These are phyloP conservation scores for Phaeolepiota aurea DNA, from an alignment of 768 basidiomycete genomes.

Conservation along the genomic window DNA sequence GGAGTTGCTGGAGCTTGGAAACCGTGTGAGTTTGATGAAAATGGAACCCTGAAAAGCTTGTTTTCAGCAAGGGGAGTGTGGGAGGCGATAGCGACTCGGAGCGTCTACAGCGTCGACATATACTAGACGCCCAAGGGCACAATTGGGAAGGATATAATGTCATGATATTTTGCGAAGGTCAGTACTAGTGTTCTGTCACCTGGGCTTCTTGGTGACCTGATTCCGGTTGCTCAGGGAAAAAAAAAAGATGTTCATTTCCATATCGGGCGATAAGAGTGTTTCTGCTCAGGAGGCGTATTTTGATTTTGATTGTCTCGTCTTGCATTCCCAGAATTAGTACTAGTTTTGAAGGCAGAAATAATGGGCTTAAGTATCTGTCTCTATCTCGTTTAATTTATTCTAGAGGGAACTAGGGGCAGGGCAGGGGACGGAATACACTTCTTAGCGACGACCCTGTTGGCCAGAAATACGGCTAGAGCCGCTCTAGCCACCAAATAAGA, in stretches of 20 bases:
- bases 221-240: conserved; percentile 1
- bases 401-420: conserved; percentile 2
- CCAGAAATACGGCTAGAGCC: conserved; percentile 21
- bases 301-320: neutral
- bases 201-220: no score
- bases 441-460: conserved; percentile 21
- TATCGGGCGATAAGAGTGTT: neutral
- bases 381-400: neutral
- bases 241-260: conserved; percentile 1
- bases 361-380: neutral
- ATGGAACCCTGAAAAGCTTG: no score
- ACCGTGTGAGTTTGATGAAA: no score
- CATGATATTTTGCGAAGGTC: no score
- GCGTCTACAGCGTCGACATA: no score
- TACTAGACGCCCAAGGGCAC: no score
- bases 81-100: no score
- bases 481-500: conserved; percentile 26
- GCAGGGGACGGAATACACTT: conserved; percentile 1
- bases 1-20: no score
- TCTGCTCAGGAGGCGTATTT: neutral
- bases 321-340: neutral
- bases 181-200: no score
- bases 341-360: neutral
- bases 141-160: no score
- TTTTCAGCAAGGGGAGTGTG: no score